Base-by-base conservation (phyloP, 1,139 yeast genomes). In the Pichia sp. region DNA sequence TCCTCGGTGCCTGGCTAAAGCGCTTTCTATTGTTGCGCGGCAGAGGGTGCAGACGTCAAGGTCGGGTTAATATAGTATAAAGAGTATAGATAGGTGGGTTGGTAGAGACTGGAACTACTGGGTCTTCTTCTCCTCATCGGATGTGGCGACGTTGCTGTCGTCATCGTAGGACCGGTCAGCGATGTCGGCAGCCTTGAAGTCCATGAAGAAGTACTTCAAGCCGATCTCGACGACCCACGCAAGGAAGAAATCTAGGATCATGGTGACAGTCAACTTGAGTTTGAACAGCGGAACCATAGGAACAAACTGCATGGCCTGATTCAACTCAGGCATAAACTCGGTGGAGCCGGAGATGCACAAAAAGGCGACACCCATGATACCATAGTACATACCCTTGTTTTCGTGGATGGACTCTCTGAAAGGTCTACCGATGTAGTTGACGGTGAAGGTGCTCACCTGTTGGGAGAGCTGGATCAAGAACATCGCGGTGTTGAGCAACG, bases 311-410 rank as follows among this genome's bases (percentile, higher is more conserved):
- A 93, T 83, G 19, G 89, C 89, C 68, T 88, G 93, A 68, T 93
- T 93, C 67, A 95, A 74, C 74, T 95, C 99, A 38, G 99, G 99
- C 64, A 92, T 70, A 67, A 93, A 87, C 71, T 95, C 99, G 32
- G 98, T 90, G 7, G 98, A 85, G 30, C 99, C 96, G 16, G 95
- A 81, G 59, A 93, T 72, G 1, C 98, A 96, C 65, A 93, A 79
- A 45, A 80, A 90, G 41, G 95, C 88, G 64, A 93, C 98, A 62
- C 96, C 97, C 49, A 93, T 70, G 58, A 93, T 78, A 32, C 99
- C 99, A 67, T 89, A 93, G 74, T 87, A 93, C 99, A 93, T 93
- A 61, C 98, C 98, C 74, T 85, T 89, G 75, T 93, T 93, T 71
- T 86, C 96, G 56, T 78, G 78, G 65, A 93, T 87, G 59, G 90